A percentile compares a stretch with the other conserved stretches of the same genome.
These are phyloP conservation scores for Ustilaginoidea virens DNA, from an alignment of 2,329 filamentous ascomycete genomes.

Conservation along the genomic window DNA sequence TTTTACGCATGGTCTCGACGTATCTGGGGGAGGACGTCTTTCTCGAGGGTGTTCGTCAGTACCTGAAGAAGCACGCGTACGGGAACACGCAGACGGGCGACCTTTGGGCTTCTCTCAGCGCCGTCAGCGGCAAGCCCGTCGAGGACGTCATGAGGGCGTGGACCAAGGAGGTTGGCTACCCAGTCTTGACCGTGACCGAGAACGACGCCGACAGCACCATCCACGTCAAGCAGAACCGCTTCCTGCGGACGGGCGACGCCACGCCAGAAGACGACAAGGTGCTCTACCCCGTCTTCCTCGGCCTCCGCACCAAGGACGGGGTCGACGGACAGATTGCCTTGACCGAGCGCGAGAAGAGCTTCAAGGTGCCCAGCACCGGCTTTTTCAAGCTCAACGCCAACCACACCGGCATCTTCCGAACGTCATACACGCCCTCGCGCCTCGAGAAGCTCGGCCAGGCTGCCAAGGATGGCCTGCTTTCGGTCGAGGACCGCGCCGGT, in stretches of 20 bases:
- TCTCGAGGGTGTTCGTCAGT: conserved; percentile 78
- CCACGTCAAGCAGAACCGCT: conserved; percentile 85
- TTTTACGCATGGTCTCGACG: conserved; percentile 92
- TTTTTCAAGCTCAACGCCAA: conserved; percentile 97
- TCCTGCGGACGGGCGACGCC: conserved; percentile 81
- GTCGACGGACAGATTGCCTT: conserved; percentile 43
- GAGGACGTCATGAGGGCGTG: conserved; percentile 86
- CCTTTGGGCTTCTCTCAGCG: conserved; percentile 74
- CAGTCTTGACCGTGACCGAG: conserved; percentile 70
- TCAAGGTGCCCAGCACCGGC: conserved; percentile 63
- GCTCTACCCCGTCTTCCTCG: conserved; percentile 80
- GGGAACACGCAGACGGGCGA: conserved; percentile 86
- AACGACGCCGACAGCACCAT: conserved; percentile 52
- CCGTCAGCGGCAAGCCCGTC: conserved; percentile 83
- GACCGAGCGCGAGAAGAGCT: conserved; percentile 49
- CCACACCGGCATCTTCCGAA: conserved; percentile 84
- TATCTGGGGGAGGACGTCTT: conserved; percentile 87
- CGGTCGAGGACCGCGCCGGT: conserved; percentile 81
- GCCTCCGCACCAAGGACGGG: conserved; percentile 69
- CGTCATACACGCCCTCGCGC: conserved; percentile 70
- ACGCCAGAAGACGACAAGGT: conserved; percentile 85
- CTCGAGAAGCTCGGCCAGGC: conserved; percentile 78
- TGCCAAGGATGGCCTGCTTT: conserved; percentile 54
- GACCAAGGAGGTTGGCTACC: conserved; percentile 93
- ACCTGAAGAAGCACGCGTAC: conserved; percentile 94